phyloP scores from a whole-genome alignment of 495 filamentous ascomycete genomes.

The Thozetella sp. region DNA sequence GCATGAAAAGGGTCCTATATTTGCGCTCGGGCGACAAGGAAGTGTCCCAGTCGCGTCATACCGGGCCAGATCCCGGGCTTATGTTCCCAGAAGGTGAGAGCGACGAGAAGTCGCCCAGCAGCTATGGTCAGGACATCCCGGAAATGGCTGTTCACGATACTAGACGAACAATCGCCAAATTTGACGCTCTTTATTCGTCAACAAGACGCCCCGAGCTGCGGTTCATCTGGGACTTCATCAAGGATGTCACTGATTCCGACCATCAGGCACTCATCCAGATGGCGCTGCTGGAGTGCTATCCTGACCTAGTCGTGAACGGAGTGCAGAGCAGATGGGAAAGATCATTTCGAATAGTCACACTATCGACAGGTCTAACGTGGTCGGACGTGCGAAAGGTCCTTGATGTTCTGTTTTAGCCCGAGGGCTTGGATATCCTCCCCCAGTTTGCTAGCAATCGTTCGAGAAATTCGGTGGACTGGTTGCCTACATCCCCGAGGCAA shows the following conservation, averaged over 20 bases:
- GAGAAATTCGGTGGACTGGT: no score
- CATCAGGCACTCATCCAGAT: background rate
- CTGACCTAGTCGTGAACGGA: background rate
- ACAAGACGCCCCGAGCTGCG: background rate
- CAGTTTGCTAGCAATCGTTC: no score
- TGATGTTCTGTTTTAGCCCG: background rate
- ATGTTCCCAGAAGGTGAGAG: no score
- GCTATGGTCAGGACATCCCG: no score
- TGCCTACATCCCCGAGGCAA: no score
- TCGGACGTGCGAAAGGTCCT: background rate
- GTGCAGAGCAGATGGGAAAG: background rate
- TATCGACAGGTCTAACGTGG: background rate
- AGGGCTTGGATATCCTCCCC: no score
- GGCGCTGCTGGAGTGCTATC: background rate
- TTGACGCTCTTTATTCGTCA: background rate
- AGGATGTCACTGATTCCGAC: background rate
- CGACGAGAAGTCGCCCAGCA: no score
- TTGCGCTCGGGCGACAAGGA: no score
- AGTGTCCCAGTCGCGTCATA: no score
- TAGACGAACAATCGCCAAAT: background rate
- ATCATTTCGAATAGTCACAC: background rate
- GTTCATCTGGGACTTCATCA: slow-evolving; percentile 2
- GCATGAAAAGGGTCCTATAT: no score
- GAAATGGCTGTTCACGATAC: background rate
- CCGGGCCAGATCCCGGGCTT: no score